phyloP scores from a whole-genome alignment of 2,329 filamentous ascomycete genomes.

The Pseudopithomyces maydicus region DNA sequence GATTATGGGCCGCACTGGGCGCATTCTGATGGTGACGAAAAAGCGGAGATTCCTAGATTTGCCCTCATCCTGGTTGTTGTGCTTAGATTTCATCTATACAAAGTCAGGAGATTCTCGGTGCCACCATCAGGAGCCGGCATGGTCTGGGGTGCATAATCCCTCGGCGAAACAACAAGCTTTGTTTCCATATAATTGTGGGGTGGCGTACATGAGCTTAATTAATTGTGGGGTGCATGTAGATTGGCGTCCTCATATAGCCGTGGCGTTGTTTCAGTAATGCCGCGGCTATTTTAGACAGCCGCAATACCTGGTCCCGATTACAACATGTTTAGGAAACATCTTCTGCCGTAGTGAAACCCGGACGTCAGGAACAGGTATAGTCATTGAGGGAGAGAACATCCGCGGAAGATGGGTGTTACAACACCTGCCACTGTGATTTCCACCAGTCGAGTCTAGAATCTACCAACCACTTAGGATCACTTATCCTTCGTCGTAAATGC shows the following conservation, averaged over 20 bases:
- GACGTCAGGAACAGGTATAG: too few species aligned
- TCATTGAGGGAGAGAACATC: background rate
- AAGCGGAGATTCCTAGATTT: background rate
- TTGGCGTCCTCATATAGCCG: background rate
- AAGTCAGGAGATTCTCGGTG: background rate
- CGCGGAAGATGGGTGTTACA: background rate
- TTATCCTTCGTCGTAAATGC: background rate
- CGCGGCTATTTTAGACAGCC: slow-evolving; percentile 1
- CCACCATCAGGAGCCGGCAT: background rate
- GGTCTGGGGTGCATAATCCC: background rate
- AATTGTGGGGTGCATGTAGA: slow-evolving; percentile 4
- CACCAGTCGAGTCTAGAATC: too few species aligned
- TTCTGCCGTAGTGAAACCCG: too few species aligned
- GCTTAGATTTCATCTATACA: background rate
- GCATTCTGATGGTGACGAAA: background rate
- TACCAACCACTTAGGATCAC: too few species aligned
- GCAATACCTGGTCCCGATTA: background rate
- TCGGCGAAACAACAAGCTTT: slow-evolving; percentile 3
- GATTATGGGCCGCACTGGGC: background rate
- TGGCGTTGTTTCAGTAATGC: background rate
- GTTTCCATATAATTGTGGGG: background rate
- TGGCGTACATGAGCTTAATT: background rate
- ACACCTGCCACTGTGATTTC: too few species aligned
- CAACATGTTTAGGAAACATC: background rate
- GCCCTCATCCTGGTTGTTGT: slow-evolving; percentile 1